Conservation (phyloP, 371 early-diverging fungal genomes). For the Actinomortierella wolfii region DNA sequence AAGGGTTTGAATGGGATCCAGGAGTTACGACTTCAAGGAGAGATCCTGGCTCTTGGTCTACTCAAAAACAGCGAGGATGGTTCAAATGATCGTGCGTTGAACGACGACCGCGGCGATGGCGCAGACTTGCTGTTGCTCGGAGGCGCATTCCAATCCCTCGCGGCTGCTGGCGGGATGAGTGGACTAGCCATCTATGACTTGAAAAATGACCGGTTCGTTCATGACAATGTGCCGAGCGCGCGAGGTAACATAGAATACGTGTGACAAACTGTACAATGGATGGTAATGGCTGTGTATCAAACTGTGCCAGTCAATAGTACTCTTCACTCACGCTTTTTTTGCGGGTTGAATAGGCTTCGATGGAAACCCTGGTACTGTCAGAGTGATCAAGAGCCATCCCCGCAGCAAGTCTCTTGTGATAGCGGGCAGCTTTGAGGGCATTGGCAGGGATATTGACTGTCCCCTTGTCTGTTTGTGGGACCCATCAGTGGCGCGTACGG, state of each 20-base stretch:
- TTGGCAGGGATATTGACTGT: slow-evolving; percentile 53
- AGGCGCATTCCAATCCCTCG: slow-evolving; percentile 46
- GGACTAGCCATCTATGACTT: slow-evolving; percentile 51
- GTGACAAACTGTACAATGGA: too few species aligned
- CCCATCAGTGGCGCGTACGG: slow-evolving; percentile 17
- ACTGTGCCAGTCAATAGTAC: too few species aligned
- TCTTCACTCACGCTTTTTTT: too few species aligned
- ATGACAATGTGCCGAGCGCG: too few species aligned
- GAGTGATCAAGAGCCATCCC: slow-evolving; percentile 48
- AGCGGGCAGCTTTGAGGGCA: slow-evolving; percentile 60
- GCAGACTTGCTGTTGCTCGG: slow-evolving; percentile 56
- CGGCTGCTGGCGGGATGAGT: slow-evolving; percentile 5
- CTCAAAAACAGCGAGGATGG: slow-evolving; percentile 26
- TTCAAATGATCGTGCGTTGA: background rate
- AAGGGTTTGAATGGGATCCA: slow-evolving; percentile 1
- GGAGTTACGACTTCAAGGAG: slow-evolving; percentile 9
- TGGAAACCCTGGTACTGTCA: slow-evolving; percentile 46
- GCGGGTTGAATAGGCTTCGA: background rate
- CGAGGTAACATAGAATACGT: too few species aligned
- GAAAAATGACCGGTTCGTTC: background rate
- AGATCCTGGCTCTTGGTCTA: slow-evolving; percentile 25
- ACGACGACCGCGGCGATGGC: slow-evolving; percentile 20
- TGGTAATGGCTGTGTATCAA: too few species aligned
- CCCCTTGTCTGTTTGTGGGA: slow-evolving; percentile 51
- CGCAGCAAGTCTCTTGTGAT: slow-evolving; percentile 45